Conservation (phyloP, 495 filamentous ascomycete species). For the Letharia lupina region DNA sequence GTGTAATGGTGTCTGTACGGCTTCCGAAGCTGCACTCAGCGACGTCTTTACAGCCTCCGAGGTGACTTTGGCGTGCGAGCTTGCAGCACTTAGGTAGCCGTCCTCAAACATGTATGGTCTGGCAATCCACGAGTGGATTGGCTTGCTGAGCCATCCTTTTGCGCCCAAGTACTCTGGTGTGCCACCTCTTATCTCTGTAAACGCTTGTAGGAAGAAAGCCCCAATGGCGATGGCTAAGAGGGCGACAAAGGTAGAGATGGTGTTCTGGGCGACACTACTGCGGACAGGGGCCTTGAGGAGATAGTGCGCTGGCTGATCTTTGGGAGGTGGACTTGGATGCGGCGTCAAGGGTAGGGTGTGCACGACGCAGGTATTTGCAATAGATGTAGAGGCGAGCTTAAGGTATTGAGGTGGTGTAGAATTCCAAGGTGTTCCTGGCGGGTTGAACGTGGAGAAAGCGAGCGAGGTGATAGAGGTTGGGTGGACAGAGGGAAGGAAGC, state of each 20-base stretch:
- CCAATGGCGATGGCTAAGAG: slow-evolving; percentile 48
- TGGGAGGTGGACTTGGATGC: slow-evolving; percentile 36
- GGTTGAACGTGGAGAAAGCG: slow-evolving; percentile 62
- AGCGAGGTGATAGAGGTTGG: slow-evolving; percentile 78
- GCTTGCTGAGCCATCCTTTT: slow-evolving; percentile 36
- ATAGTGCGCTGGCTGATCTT: slow-evolving; percentile 45
- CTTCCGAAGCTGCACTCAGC: slow-evolving; percentile 10
- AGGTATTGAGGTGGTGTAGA: slow-evolving; percentile 50
- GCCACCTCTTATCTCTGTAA: slow-evolving; percentile 58
- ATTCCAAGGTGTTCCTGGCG: slow-evolving; percentile 44
- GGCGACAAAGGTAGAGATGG: slow-evolving; percentile 41
- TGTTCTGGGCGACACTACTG: slow-evolving; percentile 36
- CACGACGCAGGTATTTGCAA: slow-evolving; percentile 77
- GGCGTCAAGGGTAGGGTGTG: slow-evolving; percentile 71
- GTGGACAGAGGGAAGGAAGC: slow-evolving; percentile 64
- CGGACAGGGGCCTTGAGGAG: slow-evolving; percentile 51
- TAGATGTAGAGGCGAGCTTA: slow-evolving; percentile 75
- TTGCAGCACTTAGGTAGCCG: slow-evolving; percentile 5
- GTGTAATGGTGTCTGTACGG: slow-evolving; percentile 5
- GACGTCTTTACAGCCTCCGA: slow-evolving; percentile 1
- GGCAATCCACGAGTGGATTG: slow-evolving; percentile 31
- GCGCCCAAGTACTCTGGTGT: slow-evolving; percentile 50
- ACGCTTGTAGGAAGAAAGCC: slow-evolving; percentile 53
- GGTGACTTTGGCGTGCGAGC: background rate
- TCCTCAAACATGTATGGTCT: slow-evolving; percentile 29